Conservation (phyloP, 2,329 filamentous ascomycete genomes). For the Keithomyces neogunnii region DNA sequence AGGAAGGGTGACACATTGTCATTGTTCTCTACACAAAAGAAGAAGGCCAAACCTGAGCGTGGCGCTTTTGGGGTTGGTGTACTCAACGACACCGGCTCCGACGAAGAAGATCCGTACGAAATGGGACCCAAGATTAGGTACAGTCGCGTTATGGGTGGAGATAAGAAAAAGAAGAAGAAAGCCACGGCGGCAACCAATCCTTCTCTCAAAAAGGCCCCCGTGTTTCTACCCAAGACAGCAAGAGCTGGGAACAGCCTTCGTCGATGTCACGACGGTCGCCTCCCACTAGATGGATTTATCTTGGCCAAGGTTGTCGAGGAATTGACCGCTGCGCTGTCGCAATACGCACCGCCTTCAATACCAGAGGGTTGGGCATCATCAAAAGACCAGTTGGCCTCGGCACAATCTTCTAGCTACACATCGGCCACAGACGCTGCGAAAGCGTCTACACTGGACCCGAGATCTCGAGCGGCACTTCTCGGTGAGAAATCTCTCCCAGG, state of each 20-base stretch:
- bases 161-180: conserved; percentile 68
- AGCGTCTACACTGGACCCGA: conserved; percentile 65
- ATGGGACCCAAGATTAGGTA: conserved; percentile 87
- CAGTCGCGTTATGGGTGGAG: conserved; percentile 69
- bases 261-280: conserved; percentile 74
- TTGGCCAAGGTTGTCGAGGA: conserved; percentile 48
- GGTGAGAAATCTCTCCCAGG: conserved; percentile 72
- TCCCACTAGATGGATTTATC: conserved; percentile 74
- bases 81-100: conserved; percentile 86
- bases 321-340: conserved; percentile 18
- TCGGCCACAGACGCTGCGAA: conserved; percentile 74
- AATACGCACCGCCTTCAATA: conserved; percentile 57
- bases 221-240: conserved; percentile 60
- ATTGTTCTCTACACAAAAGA: conserved; percentile 25
- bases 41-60: conserved; percentile 42
- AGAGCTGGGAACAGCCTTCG: conserved; percentile 25
- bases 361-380: conserved; percentile 67
- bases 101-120: conserved; percentile 90
- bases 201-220: conserved; percentile 55
- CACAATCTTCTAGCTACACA: conserved; percentile 31
- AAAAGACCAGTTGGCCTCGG: conserved; percentile 25
- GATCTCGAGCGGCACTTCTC: conserved; percentile 67
- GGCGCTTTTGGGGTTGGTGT: conserved; percentile 81
- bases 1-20: conserved; percentile 7
- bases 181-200: conserved; percentile 50